phyloP scores from a whole-genome alignment of 148 eudicot species.

The Rhododendron kiyosumense region DNA sequence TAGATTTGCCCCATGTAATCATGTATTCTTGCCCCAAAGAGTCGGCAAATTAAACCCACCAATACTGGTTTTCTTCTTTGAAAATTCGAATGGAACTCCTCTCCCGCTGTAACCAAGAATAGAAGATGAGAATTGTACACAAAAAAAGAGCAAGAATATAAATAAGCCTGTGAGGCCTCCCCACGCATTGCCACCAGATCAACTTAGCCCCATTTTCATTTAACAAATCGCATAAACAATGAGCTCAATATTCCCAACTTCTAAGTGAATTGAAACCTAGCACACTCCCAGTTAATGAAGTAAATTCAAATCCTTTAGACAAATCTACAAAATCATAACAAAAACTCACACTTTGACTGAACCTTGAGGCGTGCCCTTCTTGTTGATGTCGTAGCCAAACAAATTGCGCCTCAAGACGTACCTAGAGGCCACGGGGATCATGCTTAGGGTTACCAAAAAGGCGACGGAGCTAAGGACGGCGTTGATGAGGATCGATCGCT shows the following conservation, averaged over 20 bases:
- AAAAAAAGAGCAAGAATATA: too few species aligned
- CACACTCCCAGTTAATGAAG: background rate
- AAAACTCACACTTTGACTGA: conserved; percentile 62
- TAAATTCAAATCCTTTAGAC: too few species aligned
- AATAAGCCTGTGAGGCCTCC: background rate
- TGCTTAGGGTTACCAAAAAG: conserved; percentile 41
- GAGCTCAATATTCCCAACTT: background rate
- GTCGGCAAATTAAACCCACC: too few species aligned
- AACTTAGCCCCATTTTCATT: background rate
- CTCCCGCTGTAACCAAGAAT: too few species aligned
- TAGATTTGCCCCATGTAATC: too few species aligned
- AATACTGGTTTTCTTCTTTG: too few species aligned
- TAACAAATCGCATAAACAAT: background rate
- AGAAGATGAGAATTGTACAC: too few species aligned
- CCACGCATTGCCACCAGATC: too few species aligned
- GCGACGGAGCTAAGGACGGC: conserved; percentile 50
- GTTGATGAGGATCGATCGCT: conserved; percentile 63
- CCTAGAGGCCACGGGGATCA: conserved; percentile 83
- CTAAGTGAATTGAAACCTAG: background rate
- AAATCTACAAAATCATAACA: background rate
- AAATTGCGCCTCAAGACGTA: conserved; percentile 71
- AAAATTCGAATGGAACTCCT: too few species aligned
- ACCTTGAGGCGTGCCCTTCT: conserved; percentile 88
- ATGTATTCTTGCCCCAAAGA: too few species aligned
- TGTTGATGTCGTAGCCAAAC: conserved; percentile 86